phyloP scores from a whole-genome alignment of 2,329 filamentous ascomycete species.

The Calonectria henricotiae region DNA sequence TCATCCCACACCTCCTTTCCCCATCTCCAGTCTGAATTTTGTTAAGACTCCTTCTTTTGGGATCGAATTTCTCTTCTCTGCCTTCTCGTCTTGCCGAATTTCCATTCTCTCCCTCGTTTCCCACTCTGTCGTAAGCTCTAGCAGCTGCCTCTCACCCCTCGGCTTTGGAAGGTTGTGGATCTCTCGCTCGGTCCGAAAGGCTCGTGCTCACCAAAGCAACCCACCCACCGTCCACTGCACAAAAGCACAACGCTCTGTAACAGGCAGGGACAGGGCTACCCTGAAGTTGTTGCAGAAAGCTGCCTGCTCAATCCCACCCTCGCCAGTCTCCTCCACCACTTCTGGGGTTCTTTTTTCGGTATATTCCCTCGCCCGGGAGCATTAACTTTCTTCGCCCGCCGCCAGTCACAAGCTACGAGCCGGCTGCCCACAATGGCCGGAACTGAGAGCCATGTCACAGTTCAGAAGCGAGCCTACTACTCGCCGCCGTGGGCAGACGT shows the following conservation, averaged over 20 bases:
- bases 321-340: slow-evolving; percentile 27
- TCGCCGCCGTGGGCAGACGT: slow-evolving; percentile 96
- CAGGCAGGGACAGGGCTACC: slow-evolving; percentile 35
- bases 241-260: slow-evolving; percentile 26
- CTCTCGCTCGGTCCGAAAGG: slow-evolving; percentile 44
- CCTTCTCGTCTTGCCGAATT: slow-evolving; percentile 28
- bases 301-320: slow-evolving; percentile 33
- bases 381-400: slow-evolving; percentile 22
- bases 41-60: slow-evolving; percentile 4
- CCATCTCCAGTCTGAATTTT: slow-evolving; percentile 18
- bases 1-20: slow-evolving; percentile 23
- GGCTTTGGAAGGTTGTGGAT: slow-evolving; percentile 46
- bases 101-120: slow-evolving; percentile 5
- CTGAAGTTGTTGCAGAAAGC: slow-evolving; percentile 27
- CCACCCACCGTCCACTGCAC: slow-evolving; percentile 18
- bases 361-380: slow-evolving; percentile 22
- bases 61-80: neutral
- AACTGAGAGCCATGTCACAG: slow-evolving; percentile 64
- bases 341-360: slow-evolving; percentile 21
- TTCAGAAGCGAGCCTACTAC: slow-evolving; percentile 80
- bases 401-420: slow-evolving; percentile 26
- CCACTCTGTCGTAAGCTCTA: slow-evolving; percentile 35
- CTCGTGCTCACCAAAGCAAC: slow-evolving; percentile 44
- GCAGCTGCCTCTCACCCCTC: slow-evolving; percentile 21
- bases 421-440: slow-evolving; percentile 42